A percentile compares a stretch with the other conserved stretches of the same genome.
phyloP scores from a whole-genome alignment of 2,329 filamentous ascomycete genomes.

The Nigrospora osmanthi region DNA sequence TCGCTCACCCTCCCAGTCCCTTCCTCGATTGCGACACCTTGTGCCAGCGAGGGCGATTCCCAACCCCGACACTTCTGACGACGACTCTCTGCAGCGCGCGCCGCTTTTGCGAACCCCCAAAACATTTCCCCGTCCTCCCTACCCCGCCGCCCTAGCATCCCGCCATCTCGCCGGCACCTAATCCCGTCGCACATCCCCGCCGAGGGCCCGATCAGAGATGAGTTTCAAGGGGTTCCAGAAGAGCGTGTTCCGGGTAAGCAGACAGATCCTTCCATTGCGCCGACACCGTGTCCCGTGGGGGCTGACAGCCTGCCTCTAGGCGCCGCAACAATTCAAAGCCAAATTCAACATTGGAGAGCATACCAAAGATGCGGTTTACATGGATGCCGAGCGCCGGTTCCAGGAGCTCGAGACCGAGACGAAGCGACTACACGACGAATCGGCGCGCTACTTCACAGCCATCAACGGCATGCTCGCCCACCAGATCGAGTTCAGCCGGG shows the following conservation, averaged over 20 bases:
- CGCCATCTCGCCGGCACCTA: neutral
- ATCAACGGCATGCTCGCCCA: constrained; percentile 97
- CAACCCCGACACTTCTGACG: neutral
- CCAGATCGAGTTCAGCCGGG: constrained; percentile 97
- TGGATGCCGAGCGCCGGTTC: constrained; percentile 89
- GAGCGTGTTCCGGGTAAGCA: constrained; percentile 71
- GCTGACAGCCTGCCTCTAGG: constrained; percentile 31
- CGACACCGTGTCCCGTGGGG: neutral
- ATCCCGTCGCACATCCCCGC: neutral
- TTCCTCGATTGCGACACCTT: neutral
- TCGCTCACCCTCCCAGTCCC: too few species aligned
- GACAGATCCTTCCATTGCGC: neutral
- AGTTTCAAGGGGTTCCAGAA: constrained; percentile 97
- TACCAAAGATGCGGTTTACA: constrained; percentile 91
- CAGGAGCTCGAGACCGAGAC: constrained; percentile 91
- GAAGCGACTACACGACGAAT: constrained; percentile 90
- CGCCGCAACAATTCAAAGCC: constrained; percentile 84
- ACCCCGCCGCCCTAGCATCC: neutral
- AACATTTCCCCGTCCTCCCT: neutral
- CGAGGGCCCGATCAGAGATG: constrained; percentile 44
- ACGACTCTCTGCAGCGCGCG: neutral
- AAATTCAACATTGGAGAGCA: constrained; percentile 94
- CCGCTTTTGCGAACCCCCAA: neutral
- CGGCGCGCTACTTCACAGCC: constrained; percentile 92
- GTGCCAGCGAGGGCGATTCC: neutral